phyloP scores from a whole-genome alignment of 106 monocot species.

The Platanthera zijinensis region DNA sequence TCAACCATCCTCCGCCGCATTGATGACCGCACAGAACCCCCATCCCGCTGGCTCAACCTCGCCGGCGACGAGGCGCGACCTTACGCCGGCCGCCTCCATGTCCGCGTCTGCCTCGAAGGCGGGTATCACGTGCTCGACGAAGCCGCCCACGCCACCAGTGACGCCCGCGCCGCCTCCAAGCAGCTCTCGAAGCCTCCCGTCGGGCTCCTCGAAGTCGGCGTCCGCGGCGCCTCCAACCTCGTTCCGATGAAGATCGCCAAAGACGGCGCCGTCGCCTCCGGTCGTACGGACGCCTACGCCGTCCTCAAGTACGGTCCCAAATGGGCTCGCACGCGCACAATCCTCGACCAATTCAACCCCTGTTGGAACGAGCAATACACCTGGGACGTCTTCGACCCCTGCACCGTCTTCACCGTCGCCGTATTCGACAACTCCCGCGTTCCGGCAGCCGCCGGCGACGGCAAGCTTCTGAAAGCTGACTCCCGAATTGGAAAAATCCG shows the following conservation, averaged over 20 bases:
- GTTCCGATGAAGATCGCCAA: conserved; percentile 92
- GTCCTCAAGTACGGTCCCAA: conserved; percentile 97
- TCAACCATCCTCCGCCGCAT: conserved; percentile 62
- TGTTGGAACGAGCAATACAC: conserved; percentile 99
- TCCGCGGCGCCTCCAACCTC: conserved; percentile 59
- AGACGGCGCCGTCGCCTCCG: conserved; percentile 68
- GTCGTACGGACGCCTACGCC: conserved; percentile 72
- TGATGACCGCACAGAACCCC: conserved; percentile 67
- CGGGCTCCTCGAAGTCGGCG: conserved; percentile 77
- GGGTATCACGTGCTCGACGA: conserved; percentile 98
- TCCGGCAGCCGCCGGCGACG: conserved; percentile 38
- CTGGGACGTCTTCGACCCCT: conserved; percentile 96
- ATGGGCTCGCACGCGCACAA: conserved; percentile 87
- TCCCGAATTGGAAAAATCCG: conserved; percentile 91
- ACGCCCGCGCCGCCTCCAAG: conserved; percentile 80
- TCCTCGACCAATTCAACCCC: conserved; percentile 83
- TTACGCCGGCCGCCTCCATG: conserved; percentile 63
- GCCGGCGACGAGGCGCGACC: neutral
- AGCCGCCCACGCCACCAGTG: conserved; percentile 89
- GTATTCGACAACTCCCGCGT: conserved; percentile 98
- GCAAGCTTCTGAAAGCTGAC: conserved; percentile 42
- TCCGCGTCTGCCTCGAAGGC: conserved; percentile 75
- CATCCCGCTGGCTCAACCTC: conserved; percentile 56
- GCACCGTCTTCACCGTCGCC: conserved; percentile 83
- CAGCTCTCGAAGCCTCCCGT: conserved; percentile 82